phyloP scores from a whole-genome alignment of 805 yeast species.

The Spathaspora passalidarum region DNA sequence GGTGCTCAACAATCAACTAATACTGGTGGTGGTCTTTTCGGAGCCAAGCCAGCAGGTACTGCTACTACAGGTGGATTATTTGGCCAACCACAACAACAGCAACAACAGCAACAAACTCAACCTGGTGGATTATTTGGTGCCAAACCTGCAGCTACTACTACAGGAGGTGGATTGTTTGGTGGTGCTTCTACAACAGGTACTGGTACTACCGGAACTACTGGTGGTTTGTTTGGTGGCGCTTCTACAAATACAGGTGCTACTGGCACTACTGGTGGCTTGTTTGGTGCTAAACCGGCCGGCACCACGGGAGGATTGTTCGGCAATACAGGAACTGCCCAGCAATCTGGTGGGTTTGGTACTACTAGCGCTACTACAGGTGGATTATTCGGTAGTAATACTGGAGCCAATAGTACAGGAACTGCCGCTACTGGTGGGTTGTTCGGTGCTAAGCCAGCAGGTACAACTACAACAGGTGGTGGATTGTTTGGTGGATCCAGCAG shows the following conservation, averaged over 20 bases:
- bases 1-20: constrained; percentile 22
- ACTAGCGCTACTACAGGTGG: constrained; percentile 14
- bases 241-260: constrained; percentile 6
- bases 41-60: constrained; percentile 1
- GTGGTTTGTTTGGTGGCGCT: constrained; percentile 16
- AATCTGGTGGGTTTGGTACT: constrained; percentile 21
- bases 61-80: constrained; percentile 14
- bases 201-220: constrained; percentile 11
- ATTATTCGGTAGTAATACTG: constrained; percentile 15
- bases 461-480: constrained; percentile 13
- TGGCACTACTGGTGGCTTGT: constrained; percentile 24
- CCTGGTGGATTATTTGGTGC: constrained; percentile 45
- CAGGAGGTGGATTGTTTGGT: constrained; percentile 38
- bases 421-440: constrained; percentile 35
- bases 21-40: constrained; percentile 15
- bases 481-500: constrained; percentile 12
- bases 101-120: constrained; percentile 9
- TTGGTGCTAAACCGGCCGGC: constrained; percentile 31
- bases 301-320: constrained; percentile 18
- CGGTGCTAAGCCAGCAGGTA: constrained; percentile 27
- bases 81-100: constrained; percentile 10
- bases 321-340: constrained; percentile 2
- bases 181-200: constrained; percentile 16
- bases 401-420: constrained; percentile 28
- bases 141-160: constrained; percentile 20